phyloP scores from a whole-genome alignment of 1,139 yeast genomes.

The Pichia sp. region DNA sequence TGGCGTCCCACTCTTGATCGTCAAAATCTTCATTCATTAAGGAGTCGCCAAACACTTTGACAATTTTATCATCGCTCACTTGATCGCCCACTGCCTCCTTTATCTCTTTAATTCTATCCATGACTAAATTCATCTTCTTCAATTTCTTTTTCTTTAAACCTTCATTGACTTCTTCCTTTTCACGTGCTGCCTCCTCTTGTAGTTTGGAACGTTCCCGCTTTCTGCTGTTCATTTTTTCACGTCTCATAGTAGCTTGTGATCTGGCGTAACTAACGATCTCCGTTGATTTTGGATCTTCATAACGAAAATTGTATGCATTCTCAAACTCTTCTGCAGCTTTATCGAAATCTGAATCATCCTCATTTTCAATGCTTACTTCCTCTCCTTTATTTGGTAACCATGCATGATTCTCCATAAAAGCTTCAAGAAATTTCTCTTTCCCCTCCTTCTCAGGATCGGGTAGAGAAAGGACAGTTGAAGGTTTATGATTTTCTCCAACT shows the following conservation, averaged over 20 bases:
- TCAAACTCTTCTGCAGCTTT: slow-evolving; percentile 90
- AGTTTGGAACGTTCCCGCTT: slow-evolving; percentile 78
- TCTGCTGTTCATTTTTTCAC: slow-evolving; percentile 69
- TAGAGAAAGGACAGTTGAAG: slow-evolving; percentile 31
- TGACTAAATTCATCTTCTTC: slow-evolving; percentile 68
- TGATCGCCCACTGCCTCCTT: slow-evolving; percentile 83
- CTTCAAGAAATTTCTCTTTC: slow-evolving; percentile 58
- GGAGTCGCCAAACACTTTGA: slow-evolving; percentile 64
- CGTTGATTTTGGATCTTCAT: slow-evolving; percentile 85
- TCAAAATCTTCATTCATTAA: slow-evolving; percentile 85
- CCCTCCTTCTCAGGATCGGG: slow-evolving; percentile 70
- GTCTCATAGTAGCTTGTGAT: slow-evolving; percentile 85
- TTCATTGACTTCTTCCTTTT: slow-evolving; percentile 53
- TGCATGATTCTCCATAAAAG: slow-evolving; percentile 71
- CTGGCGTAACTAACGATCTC: slow-evolving; percentile 97
- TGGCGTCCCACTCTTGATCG: slow-evolving; percentile 85
- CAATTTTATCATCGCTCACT: slow-evolving; percentile 56
- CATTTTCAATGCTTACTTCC: slow-evolving; percentile 40
- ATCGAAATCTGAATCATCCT: slow-evolving; percentile 84
- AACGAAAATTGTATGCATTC: slow-evolving; percentile 89
- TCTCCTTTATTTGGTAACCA: slow-evolving; percentile 71
- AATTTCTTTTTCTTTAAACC: slow-evolving; percentile 69
- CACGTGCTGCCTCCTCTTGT: slow-evolving; percentile 49
- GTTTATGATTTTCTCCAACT: neutral
- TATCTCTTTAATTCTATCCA: slow-evolving; percentile 71